These are phyloP conservation scores for Vicia sativa DNA, from an alignment of 306 rosid species.

Conservation along the genomic window DNA sequence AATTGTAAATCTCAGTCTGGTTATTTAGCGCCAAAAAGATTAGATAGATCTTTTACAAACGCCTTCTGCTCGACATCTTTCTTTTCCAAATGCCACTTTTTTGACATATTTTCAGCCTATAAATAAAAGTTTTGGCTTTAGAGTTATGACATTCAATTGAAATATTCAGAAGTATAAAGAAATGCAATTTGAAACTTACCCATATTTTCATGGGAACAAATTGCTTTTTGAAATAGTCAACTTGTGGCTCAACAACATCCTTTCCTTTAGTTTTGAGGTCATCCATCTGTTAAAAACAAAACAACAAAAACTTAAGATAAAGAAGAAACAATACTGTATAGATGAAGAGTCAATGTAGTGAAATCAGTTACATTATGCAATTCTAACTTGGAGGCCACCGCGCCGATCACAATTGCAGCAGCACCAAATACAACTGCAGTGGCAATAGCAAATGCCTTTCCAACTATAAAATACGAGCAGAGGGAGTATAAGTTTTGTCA, in stretches of 20 bases:
- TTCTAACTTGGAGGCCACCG: conserved; percentile 68
- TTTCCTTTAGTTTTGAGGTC: conserved; percentile 68
- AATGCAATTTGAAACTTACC: conserved; percentile 47
- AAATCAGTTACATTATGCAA: conserved; percentile 58
- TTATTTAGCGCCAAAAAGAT: conserved; percentile 56
- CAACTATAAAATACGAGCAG: conserved; percentile 57
- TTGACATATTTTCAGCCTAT: conserved; percentile 71
- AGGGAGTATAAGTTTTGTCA: neutral
- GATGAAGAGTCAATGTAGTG: conserved; percentile 29
- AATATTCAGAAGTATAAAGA: conserved; percentile 10
- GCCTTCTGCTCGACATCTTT: conserved; percentile 70
- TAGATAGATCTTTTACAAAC: conserved; percentile 64
- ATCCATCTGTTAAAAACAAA: conserved; percentile 53
- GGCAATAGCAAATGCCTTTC: conserved; percentile 78
- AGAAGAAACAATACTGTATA: too few relatives aligned
- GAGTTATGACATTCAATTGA: conserved; percentile 35
- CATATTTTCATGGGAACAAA: conserved; percentile 69
- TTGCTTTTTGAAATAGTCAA: conserved; percentile 56
- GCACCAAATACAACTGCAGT: conserved; percentile 82
- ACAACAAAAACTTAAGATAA: too few relatives aligned
- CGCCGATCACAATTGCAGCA: conserved; percentile 64
- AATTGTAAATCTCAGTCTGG: conserved; percentile 41
- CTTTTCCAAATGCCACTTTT: conserved; percentile 72
- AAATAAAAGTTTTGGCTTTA: conserved; percentile 25
- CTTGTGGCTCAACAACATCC: conserved; percentile 62